Evolutionary conservation across 176 grass and related monocot species (phyloP).

Genomic region (Tuctoria greenei): DNA sequence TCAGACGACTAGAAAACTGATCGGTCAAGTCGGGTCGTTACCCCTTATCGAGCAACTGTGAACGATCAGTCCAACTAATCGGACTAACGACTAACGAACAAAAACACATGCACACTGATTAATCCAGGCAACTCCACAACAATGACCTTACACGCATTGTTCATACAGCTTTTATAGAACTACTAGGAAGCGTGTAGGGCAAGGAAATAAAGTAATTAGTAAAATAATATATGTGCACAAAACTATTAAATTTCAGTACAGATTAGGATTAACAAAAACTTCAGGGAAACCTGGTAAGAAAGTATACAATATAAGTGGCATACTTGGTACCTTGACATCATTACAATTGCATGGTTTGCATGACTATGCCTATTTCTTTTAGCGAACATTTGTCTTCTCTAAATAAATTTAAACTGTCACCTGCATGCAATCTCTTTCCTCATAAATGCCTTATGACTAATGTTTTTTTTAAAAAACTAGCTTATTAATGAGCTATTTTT

Average conservation of each 20-base stretch:
- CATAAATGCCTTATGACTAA: neutral
- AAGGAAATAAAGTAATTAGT: neutral
- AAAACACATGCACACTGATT: too few species aligned
- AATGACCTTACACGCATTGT: neutral
- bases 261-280: conserved; percentile 11
- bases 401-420: neutral
- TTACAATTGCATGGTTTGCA: neutral
- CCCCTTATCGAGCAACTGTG: too few species aligned
- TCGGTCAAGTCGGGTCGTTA: too few species aligned
- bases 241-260: conserved; percentile 1
- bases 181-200: neutral
- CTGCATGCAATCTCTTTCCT: neutral
- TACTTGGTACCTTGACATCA: too few species aligned
- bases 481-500: conserved; percentile 9
- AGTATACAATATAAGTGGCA: neutral
- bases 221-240: neutral
- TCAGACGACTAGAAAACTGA: too few species aligned
- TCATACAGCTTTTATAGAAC: neutral
- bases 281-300: neutral
- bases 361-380: neutral
- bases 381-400: neutral
- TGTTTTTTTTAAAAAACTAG: neutral
- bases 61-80: too few species aligned
- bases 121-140: too few species aligned
- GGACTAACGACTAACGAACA: too few species aligned